Evolutionary conservation across 805 yeast genomes (phyloP).

Genomic region (Osmozyma mogii): DNA sequence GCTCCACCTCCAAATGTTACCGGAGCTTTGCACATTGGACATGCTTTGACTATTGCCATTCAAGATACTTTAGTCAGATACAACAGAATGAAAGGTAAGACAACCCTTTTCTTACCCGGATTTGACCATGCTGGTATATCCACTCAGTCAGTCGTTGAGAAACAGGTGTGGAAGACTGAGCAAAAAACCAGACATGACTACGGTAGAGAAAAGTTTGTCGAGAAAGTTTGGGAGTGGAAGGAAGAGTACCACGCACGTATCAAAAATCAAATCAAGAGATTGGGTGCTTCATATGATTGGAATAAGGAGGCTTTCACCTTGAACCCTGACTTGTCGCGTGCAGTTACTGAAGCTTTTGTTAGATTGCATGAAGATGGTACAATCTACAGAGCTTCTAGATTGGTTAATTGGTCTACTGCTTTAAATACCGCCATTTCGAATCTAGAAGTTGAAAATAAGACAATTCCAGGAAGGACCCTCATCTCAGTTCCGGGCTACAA

Average conservation of each 20-base stretch:
- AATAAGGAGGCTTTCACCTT: conserved; percentile 88
- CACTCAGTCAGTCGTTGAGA: conserved; percentile 96
- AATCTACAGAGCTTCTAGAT: conserved; percentile 86
- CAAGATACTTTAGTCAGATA: conserved; percentile 91
- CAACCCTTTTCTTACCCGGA: conserved; percentile 89
- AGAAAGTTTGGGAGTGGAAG: conserved; percentile 97
- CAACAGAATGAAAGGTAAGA: conserved; percentile 95
- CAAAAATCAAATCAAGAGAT: conserved; percentile 70
- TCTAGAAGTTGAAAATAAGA: conserved; percentile 93
- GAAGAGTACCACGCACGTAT: conserved; percentile 85
- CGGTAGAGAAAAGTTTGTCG: conserved; percentile 85
- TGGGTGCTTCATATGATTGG: conserved; percentile 99
- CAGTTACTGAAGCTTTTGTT: conserved; percentile 89
- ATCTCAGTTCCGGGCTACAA: conserved; percentile 86
- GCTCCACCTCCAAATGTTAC: conserved; percentile 99
- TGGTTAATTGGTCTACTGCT: conserved; percentile 95
- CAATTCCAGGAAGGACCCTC: conserved; percentile 71
- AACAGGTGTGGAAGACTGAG: conserved; percentile 83
- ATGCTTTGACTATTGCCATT: conserved; percentile 89
- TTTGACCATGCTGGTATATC: conserved; percentile 99
- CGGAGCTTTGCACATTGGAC: conserved; percentile 98
- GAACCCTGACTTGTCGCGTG: conserved; percentile 64
- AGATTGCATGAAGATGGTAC: conserved; percentile 90
- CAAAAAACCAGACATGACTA: conserved; percentile 88
- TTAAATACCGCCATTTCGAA: conserved; percentile 93